Evolutionary conservation across 1,284 basidiomycete genomes (phyloP).

Genomic region (Puccinia triticina): DNA sequence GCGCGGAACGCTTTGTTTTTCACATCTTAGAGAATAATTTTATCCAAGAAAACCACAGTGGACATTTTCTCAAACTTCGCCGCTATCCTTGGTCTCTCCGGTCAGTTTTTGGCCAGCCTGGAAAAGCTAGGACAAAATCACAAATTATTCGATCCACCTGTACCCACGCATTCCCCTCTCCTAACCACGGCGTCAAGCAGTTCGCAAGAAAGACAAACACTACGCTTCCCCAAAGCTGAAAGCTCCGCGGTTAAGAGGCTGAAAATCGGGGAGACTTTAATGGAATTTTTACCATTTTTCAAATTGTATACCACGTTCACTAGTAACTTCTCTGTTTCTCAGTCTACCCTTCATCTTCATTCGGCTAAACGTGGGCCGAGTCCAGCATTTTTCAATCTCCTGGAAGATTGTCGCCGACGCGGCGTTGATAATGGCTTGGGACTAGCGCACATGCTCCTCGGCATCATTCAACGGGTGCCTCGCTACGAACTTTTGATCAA

Average conservation of each 20-base stretch:
- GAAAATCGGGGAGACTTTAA: constrained; percentile 63
- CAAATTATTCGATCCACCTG: constrained; percentile 26
- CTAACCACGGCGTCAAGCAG: background rate
- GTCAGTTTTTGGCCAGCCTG: constrained; percentile 26
- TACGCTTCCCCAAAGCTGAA: background rate
- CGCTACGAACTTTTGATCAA: constrained; percentile 76
- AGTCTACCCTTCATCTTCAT: constrained; percentile 66
- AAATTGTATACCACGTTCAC: constrained; percentile 79
- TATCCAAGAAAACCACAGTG: constrained; percentile 13
- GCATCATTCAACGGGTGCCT: constrained; percentile 81
- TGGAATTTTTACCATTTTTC: constrained; percentile 73
- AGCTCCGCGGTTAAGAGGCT: constrained; percentile 14
- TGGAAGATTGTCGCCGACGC: constrained; percentile 65
- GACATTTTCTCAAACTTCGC: constrained; percentile 47
- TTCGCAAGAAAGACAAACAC: background rate
- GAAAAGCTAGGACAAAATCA: constrained; percentile 23
- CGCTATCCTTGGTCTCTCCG: constrained; percentile 36
- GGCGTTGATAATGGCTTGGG: constrained; percentile 72
- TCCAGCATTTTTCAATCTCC: constrained; percentile 66
- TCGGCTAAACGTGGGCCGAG: constrained; percentile 62
- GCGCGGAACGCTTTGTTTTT: background rate
- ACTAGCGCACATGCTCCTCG: constrained; percentile 79
- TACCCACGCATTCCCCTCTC: background rate
- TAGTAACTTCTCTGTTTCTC: constrained; percentile 72
- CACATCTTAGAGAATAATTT: background rate